Evolutionary conservation across 2,329 filamentous ascomycete species (phyloP), one percentile per base, ranked within the genome.

Genomic region (Clarireedia sp.): DNA sequence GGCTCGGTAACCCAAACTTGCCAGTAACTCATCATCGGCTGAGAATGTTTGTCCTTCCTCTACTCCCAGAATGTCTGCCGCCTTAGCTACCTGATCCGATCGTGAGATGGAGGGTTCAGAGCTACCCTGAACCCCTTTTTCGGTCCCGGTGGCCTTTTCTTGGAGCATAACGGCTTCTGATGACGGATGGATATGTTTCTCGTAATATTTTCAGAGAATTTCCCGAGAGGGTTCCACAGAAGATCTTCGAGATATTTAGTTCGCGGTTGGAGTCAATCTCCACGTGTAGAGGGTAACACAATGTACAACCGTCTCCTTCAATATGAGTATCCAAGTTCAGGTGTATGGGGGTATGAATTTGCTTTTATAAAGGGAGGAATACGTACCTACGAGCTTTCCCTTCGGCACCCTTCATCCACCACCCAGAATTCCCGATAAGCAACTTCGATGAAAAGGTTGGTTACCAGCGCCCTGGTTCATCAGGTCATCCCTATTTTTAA

Each of bases 21-120:
- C 64, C 6, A 68, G 59, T 21, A 68, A 43, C 36, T 65, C 54
- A 58, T 68, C 66, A 29, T 68, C 66, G 2, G 61, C 54, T 2
- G 54, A 57, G 41, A 54, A 44, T 4, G 47, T 44, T 2, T 55
- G 17, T 16, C 59, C 58, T 38, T 59, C 58, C 44, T 61, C 59
- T 3, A 60, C 21, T 4, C 54, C 53, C 38, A 59, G 3, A 1
- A 56, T 45, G 2, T 55, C 54, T 3, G 29, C 21, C 1, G 48
- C 48, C 10, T 45, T 51, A 16, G 29, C 2, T 17, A 55, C 17
- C 24, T 51, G 29, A 6, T 55, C 40, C 9, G 40, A 29, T n/a
- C 5, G 41, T 38, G 54, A 51, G 24, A 33, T 47, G 2, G 54
- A 46, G 3, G 33, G 21, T 3, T 8, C 23, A n/a, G 36, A 40